Evolutionary conservation across 768 basidiomycete genomes (phyloP), one percentile per base, ranked within the genome.

Genomic region (Suillus bovinus): DNA sequence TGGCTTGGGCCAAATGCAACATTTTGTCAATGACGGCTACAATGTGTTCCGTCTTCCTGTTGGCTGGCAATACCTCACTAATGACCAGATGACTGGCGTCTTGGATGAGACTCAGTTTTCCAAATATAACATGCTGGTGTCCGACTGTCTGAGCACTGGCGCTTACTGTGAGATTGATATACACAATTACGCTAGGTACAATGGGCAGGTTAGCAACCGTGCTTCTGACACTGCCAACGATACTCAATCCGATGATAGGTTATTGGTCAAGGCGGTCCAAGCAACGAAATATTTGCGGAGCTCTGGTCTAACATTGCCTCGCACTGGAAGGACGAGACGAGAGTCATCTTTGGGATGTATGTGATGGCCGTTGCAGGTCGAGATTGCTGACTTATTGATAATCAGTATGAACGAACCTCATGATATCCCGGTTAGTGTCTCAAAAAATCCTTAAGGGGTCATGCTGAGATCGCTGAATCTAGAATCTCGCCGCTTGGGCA

Each of bases 331-430:
- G 52, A 67, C 29, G 67, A 84, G 61, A 41, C 66, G 16, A 80
- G 74, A 17, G 68, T 84, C 46, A 75, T 84, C 24, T 84, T 84
- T 49, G 83, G 82, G 60, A 61, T 84, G 83, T 83, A 64, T 60
- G 81, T 74, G 7, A 49, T 55, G 3, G 2, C 54, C 24, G 17
- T 17, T 56, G 24, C 34, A 5, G 7, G 41, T 34, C 36, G 3
- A 0, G 10, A 36, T 22, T 16, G 9, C 59, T 55, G 29, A 24
- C 33, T 36, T 36, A 38, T 13, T 65, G 14, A 63, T 34, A 47
- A 39, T 47, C 39, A 84, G 82, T 31, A 86, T 87, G 85, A 87
- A 87, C 64, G 86, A 87, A 64, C 86, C 86, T 5, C 86, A 88
- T 64, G 83, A 87, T 68, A 69, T 85, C 8, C 82, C 82, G 10